Evolutionary conservation across 1,284 basidiomycete species (phyloP), one percentile per base, ranked within the genome.

Genomic region (Apiotrichum laibachii): DNA sequence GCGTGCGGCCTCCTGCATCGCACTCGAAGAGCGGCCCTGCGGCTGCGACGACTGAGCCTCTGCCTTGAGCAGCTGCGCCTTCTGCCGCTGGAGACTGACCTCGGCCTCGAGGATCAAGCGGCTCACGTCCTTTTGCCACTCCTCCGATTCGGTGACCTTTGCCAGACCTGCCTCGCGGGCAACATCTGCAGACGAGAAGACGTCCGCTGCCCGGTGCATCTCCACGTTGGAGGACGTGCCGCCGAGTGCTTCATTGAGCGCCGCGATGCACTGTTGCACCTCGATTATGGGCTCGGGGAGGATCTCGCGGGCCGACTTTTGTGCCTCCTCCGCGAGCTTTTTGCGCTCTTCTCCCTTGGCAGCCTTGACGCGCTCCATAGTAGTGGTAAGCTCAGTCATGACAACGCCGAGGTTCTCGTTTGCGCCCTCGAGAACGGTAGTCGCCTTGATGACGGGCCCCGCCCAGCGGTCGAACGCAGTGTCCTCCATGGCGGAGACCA

Each of bases 131-230:
- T 46, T 35, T 21, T 57, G 57, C 61, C 58, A 59, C 33, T 55
- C 31, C 47, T 63, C 49, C 1, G 53, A 52, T 8, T 56, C 58
- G 11, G 49, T 31, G 5, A 57, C 39, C n/a, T 34, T 35, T 7
- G 31, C 43, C 12, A 63, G 31, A 2, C 48, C 61, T 7, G 56
- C 58, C 35, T 63, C 61, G 16, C 61, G 61, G 5, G 57, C 50
- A 1, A 49, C 53, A 19, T 63, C 61, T 11, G 61, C 57, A 0
- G 57, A 54, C 1, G 61, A 55, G 46, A 63, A 63, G n/a, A 63
- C 47, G 39, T 57, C 50, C 2, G 53, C 61, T 1, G 58, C 55
- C 2, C 49, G 58, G 45, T 53, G 52, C 39, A 57, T 55, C 55
- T 63, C 53, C 40, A 60, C 31, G 16, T 52, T 33, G 0, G 16